Conservation (phyloP, 495 filamentous ascomycete species). For the Talaromyces trachyspermus region DNA sequence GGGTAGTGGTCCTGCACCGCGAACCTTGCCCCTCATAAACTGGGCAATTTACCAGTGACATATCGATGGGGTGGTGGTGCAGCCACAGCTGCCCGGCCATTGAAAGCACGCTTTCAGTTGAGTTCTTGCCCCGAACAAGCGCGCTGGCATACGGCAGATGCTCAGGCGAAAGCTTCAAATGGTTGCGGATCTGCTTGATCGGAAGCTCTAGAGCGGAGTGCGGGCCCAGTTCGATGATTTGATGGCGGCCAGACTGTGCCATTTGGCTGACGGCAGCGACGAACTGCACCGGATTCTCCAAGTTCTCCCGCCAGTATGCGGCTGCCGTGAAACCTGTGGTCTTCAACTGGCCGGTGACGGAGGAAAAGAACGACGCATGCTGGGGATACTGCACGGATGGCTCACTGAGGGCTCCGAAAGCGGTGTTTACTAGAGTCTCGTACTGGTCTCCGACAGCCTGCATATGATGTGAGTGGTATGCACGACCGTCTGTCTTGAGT, state of each 20-base stretch:
- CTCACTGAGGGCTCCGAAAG: no score
- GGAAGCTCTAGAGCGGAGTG: slow-evolving; percentile 23
- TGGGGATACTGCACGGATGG: no score
- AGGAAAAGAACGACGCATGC: slow-evolving; percentile 13
- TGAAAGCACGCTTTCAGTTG: neutral
- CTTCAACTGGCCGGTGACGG: slow-evolving; percentile 22
- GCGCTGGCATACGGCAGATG: slow-evolving; percentile 17
- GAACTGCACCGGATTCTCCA: slow-evolving; percentile 25
- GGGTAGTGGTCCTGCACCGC: neutral
- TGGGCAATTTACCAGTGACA: slow-evolving; percentile 9
- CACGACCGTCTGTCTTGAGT: slow-evolving; percentile 39
- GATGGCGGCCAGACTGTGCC: slow-evolving; percentile 1
- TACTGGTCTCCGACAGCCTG: slow-evolving; percentile 5
- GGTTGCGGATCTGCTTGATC: slow-evolving; percentile 17
- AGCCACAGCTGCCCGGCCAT: slow-evolving; percentile 14
- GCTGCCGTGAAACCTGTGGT: neutral
- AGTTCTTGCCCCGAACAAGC: slow-evolving; percentile 11
- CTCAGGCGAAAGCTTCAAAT: neutral
- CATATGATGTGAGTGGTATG: slow-evolving; percentile 58
- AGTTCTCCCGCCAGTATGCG: slow-evolving; percentile 33
- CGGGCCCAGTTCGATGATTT: slow-evolving; percentile 27
- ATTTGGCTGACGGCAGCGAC: slow-evolving; percentile 16
- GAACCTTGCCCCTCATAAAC: slow-evolving; percentile 1
- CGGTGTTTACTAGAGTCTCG: neutral
- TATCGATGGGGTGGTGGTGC: slow-evolving; percentile 4